Conservation (phyloP, 345 rosid species). For the Turnera subulata region DNA sequence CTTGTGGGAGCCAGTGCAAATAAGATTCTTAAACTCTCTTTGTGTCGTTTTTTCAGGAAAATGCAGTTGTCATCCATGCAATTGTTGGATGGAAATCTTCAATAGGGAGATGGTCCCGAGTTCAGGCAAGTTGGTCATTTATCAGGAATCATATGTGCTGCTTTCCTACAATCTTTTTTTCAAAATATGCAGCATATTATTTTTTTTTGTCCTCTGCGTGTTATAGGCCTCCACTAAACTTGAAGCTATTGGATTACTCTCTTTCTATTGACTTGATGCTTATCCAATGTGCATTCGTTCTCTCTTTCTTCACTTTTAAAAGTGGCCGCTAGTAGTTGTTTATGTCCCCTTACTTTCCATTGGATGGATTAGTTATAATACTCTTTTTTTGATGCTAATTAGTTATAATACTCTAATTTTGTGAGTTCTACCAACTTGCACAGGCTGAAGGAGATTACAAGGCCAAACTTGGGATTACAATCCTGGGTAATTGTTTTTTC, state of each 20-base stretch:
- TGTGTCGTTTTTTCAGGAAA: constrained; percentile 19
- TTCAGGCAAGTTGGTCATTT: constrained; percentile 22
- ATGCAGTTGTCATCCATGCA: constrained; percentile 29
- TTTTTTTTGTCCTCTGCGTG: no score
- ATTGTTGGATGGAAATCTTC: constrained; percentile 34
- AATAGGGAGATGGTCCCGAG: constrained; percentile 29
- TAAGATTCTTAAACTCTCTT: constrained; percentile 1
- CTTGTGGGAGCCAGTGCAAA: neutral
- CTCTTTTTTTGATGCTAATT: no score
- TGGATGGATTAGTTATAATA: neutral
- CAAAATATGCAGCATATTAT: no score
- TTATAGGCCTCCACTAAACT: no score
- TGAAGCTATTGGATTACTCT: no score
- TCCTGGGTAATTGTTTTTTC: constrained; percentile 22
- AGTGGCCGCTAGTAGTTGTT: no score
- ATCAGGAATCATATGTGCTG: neutral
- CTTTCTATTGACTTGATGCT: no score
- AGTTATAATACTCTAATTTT: no score
- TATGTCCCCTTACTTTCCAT: neutral
- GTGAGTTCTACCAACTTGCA: neutral
- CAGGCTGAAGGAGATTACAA: constrained; percentile 29
- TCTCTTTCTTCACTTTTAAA: no score
- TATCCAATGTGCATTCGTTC: no score
- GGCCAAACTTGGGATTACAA: constrained; percentile 26
- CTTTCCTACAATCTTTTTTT: no score